Evolutionary conservation across 495 filamentous ascomycete genomes (phyloP).

Genomic region (Penicillium egyptiacum): DNA sequence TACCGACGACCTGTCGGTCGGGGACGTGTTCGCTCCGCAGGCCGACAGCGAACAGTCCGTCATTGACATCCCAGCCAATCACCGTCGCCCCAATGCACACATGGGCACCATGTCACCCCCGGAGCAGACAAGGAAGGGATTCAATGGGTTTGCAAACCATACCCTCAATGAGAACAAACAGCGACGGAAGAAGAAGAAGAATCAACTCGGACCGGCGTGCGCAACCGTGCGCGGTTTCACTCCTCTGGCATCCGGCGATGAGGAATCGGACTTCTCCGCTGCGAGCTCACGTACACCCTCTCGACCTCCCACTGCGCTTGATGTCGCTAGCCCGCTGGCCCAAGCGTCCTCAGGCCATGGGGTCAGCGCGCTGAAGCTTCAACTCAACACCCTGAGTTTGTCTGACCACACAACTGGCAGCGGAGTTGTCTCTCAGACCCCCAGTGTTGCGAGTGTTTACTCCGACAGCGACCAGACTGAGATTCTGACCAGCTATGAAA

Average conservation of each 20-base stretch:
- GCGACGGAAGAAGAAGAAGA: slow-evolving; percentile 52
- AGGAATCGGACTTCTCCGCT: slow-evolving; percentile 74
- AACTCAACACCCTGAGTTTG: slow-evolving; percentile 67
- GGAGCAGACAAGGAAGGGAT: slow-evolving; percentile 19
- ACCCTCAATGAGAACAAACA: slow-evolving; percentile 29
- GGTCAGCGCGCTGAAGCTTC: slow-evolving; percentile 74
- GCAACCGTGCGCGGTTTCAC: slow-evolving; percentile 80
- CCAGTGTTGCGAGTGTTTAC: slow-evolving; percentile 55
- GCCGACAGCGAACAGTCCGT: slow-evolving; percentile 37
- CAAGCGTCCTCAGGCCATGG: slow-evolving; percentile 62
- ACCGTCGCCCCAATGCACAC: slow-evolving; percentile 30
- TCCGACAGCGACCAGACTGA: slow-evolving; percentile 59
- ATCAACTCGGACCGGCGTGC: slow-evolving; percentile 60
- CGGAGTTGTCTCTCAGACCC: slow-evolving; percentile 43
- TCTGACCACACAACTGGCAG: slow-evolving; percentile 39
- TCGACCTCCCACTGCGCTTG: slow-evolving; percentile 25
- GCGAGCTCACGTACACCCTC: slow-evolving; percentile 47
- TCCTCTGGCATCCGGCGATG: slow-evolving; percentile 80
- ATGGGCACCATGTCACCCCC: slow-evolving; percentile 35
- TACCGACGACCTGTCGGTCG: slow-evolving; percentile 44
- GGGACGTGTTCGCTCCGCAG: slow-evolving; percentile 48
- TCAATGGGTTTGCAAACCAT: slow-evolving; percentile 21
- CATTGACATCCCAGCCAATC: slow-evolving; percentile 28
- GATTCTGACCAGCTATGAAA: slow-evolving; percentile 76
- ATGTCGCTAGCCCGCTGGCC: slow-evolving; percentile 53